These are phyloP conservation scores for Colletotrichum limetticola DNA, from an alignment of 2,329 filamentous ascomycete genomes.

Conservation along the genomic window DNA sequence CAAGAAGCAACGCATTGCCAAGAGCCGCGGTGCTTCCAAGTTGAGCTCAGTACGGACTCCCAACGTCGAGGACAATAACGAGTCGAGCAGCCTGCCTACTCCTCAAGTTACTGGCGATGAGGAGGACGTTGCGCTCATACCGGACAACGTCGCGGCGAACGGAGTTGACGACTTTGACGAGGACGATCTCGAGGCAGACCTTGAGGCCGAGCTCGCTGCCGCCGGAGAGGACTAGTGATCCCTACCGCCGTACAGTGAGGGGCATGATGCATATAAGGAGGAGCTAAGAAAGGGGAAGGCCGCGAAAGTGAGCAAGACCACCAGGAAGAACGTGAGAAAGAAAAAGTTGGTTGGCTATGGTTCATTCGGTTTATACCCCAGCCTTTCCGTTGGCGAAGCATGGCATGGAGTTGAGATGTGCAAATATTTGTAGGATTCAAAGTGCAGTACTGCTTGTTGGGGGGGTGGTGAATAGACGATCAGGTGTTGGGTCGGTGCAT, in stretches of 20 bases:
- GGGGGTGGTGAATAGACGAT: neutral
- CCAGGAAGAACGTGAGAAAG: neutral
- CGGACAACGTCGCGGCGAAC: slow-evolving; percentile 39
- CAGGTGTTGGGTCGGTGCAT: neutral
- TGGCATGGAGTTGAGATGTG: slow-evolving; percentile 37
- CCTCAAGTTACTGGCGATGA: slow-evolving; percentile 55
- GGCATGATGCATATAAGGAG: slow-evolving; percentile 1
- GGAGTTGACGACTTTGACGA: slow-evolving; percentile 57
- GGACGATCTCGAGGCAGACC: slow-evolving; percentile 66
- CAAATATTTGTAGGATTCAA: slow-evolving; percentile 27
- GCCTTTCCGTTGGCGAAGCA: slow-evolving; percentile 34
- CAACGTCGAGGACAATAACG: slow-evolving; percentile 48
- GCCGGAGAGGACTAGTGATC: slow-evolving; percentile 45
- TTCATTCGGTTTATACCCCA: slow-evolving; percentile 36
- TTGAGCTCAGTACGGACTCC: slow-evolving; percentile 58
- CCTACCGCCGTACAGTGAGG: neutral
- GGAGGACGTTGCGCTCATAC: slow-evolving; percentile 43
- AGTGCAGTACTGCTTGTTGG: neutral
- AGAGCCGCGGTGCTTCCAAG: slow-evolving; percentile 55
- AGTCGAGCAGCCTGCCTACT: slow-evolving; percentile 52
- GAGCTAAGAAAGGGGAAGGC: neutral
- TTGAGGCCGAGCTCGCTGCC: slow-evolving; percentile 72
- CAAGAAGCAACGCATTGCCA: slow-evolving; percentile 63
- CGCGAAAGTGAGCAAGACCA: neutral
- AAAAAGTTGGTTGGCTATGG: slow-evolving; percentile 33